Percentiles rank a stretch among this genome's conserved stretches.
phyloP scores from a whole-genome alignment of 345 rosid genomes.

The Eucalyptus curtisii region DNA sequence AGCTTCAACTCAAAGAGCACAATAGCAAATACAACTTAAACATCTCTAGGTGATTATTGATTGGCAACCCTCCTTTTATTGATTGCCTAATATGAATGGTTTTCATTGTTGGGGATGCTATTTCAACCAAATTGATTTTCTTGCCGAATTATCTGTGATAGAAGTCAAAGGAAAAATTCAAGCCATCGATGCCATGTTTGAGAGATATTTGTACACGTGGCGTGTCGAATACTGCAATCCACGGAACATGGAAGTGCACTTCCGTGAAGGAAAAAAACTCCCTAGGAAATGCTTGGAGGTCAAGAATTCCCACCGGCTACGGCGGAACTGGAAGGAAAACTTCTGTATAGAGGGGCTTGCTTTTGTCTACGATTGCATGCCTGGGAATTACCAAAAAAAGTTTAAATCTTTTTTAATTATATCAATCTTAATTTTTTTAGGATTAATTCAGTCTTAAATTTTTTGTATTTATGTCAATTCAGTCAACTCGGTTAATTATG shows the following conservation, averaged over 20 bases:
- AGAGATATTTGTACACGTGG: neutral
- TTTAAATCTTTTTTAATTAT: too few relatives aligned
- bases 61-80: neutral
- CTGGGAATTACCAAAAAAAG: too few relatives aligned
- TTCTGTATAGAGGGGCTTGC: neutral
- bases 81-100: neutral
- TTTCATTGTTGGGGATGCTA: neutral
- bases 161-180: neutral
- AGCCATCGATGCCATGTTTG: neutral
- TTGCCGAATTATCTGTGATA: neutral
- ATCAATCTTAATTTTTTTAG: too few relatives aligned
- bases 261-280: neutral
- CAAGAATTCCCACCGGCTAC: neutral
- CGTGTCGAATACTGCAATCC: neutral
- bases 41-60: neutral
- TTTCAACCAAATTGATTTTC: neutral
- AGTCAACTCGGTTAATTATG: too few relatives aligned
- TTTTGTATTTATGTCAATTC: too few relatives aligned
- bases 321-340: too few relatives aligned
- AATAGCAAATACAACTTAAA: neutral
- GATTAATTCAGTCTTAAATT: fast-evolving
- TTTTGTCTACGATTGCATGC: neutral
- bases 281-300: neutral
- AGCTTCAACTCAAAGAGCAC: neutral
- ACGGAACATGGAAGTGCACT: neutral